These are phyloP conservation scores for Pseudisothecium myosuroides DNA, from an alignment of 225 moss, liverwort and hornwort genomes.

Conservation along the genomic window DNA sequence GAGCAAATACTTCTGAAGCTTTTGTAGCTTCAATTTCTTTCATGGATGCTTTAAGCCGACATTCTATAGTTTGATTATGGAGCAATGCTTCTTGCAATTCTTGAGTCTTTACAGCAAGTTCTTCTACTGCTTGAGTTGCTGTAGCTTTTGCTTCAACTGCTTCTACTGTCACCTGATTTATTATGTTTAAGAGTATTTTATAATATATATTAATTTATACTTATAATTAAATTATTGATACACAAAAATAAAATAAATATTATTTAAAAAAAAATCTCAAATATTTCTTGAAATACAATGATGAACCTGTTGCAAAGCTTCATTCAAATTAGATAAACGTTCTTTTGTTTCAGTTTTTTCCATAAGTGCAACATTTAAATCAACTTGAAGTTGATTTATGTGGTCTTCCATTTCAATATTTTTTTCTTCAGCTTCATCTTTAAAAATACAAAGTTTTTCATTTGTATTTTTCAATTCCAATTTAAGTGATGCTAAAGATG, in stretches of 20 bases:
- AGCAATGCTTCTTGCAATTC: conserved; percentile 20
- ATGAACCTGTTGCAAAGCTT: conserved; percentile 29
- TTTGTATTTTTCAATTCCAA: conserved; percentile 7
- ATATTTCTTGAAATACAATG: background rate
- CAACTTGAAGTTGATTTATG: conserved; percentile 1
- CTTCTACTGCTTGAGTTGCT: conserved; percentile 3
- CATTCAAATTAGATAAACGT: conserved; percentile 5
- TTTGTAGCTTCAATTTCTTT: conserved; percentile 28
- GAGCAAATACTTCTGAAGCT: conserved; percentile 33
- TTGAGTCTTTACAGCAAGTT: background rate
- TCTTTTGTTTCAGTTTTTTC: conserved; percentile 7
- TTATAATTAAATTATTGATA: no score
- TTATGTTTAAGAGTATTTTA: background rate
- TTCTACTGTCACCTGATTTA: conserved; percentile 21
- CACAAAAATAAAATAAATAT: no score
- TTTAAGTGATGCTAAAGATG: conserved; percentile 14
- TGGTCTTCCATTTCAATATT: conserved; percentile 8
- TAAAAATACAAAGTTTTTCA: background rate
- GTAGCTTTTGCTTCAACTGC: conserved; percentile 21
- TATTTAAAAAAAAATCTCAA: no score
- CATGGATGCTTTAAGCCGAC: background rate
- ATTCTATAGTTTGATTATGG: conserved; percentile 23
- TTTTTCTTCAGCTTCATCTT: conserved; percentile 7
- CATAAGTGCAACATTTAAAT: background rate
- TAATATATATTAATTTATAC: no score